A percentile compares a stretch with the other conserved stretches of the same genome.
Conservation (phyloP, 306 rosid genomes). For the Nissolia schottii region DNA sequence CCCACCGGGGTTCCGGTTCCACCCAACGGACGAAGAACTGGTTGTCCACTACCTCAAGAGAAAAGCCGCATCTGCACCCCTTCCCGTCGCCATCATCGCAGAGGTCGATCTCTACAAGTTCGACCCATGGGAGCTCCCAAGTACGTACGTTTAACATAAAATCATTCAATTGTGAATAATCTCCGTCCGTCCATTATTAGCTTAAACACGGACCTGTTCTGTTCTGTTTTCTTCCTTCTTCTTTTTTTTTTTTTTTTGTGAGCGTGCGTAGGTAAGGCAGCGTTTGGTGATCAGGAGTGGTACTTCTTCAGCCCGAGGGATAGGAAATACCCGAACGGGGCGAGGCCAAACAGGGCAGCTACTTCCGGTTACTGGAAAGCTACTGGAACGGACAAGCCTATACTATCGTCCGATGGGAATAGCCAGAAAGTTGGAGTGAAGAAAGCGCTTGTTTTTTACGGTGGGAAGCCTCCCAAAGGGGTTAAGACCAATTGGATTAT, state of each 20-base stretch:
- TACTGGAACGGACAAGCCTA: constrained; percentile 44
- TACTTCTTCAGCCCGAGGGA: constrained; percentile 45
- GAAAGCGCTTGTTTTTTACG: constrained; percentile 42
- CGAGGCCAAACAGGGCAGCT: constrained; percentile 42
- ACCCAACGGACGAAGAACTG: constrained; percentile 45
- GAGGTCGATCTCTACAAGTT: constrained; percentile 44
- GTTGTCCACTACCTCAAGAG: constrained; percentile 42
- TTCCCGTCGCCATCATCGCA: constrained; percentile 39
- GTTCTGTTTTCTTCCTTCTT: neutral
- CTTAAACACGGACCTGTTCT: too few relatives aligned
- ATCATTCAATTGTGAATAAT: too few relatives aligned
- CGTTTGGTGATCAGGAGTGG: constrained; percentile 45
- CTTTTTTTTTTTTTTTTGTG: neutral
- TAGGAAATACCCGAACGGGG: constrained; percentile 44
- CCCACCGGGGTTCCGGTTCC: constrained; percentile 41
- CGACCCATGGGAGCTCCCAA: constrained; percentile 45
- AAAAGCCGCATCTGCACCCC: constrained; percentile 34
- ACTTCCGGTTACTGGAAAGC: constrained; percentile 50
- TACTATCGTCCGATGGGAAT: constrained; percentile 22
- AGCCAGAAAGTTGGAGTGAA: constrained; percentile 35
- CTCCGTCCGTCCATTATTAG: too few relatives aligned
- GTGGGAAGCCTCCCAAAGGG: constrained; percentile 46
- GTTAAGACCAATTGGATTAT: constrained; percentile 49
- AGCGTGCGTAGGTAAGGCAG: constrained; percentile 37
- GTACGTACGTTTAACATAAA: too few relatives aligned